Percentiles rank a stretch among this genome's conserved stretches.
phyloP scores from a whole-genome alignment of 2,329 filamentous ascomycete genomes.

The Alternaria incomplexa region DNA sequence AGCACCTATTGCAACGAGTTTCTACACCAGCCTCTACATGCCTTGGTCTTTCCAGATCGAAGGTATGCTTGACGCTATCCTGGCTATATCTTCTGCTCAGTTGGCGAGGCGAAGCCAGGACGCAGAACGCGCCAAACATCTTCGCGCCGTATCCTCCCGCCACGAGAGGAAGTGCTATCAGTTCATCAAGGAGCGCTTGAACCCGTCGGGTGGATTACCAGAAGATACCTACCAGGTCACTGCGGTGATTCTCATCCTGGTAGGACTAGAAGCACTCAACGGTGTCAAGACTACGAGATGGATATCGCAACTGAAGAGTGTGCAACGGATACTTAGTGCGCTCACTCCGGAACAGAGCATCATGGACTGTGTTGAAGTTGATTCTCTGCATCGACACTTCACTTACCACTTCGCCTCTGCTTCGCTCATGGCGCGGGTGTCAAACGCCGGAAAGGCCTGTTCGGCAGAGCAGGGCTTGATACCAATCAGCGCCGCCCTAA shows the following conservation, averaged over 20 bases:
- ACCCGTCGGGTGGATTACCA: conserved; percentile 29
- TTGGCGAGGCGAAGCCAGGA: conserved; percentile 38
- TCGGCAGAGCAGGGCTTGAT: conserved; percentile 28
- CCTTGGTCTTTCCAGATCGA: conserved; percentile 46
- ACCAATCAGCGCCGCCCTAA: conserved; percentile 21
- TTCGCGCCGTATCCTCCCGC: conserved; percentile 36
- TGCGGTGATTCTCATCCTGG: conserved; percentile 41
- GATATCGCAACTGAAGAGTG: conserved; percentile 45
- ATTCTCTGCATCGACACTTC: conserved; percentile 45
- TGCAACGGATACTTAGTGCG: conserved; percentile 37
- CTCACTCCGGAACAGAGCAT: conserved; percentile 32
- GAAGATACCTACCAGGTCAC: conserved; percentile 43
- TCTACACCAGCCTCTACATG: conserved; percentile 45
- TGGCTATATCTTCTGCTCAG: conserved; percentile 45
- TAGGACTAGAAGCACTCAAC: conserved; percentile 45
- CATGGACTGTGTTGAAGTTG: conserved; percentile 38
- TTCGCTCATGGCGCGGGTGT: conserved; percentile 42
- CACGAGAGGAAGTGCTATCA: conserved; percentile 43
- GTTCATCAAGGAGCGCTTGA: conserved; percentile 40
- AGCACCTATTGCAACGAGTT: conserved; percentile 42
- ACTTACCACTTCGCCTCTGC: conserved; percentile 47
- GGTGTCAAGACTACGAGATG: conserved; percentile 43
- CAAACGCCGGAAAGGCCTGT: conserved; percentile 17
- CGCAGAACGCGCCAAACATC: conserved; percentile 35
- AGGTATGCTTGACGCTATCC: conserved; percentile 45